These are phyloP conservation scores for Cyclocybe aegerita DNA, from an alignment of 768 basidiomycete species.

Conservation along the genomic window DNA sequence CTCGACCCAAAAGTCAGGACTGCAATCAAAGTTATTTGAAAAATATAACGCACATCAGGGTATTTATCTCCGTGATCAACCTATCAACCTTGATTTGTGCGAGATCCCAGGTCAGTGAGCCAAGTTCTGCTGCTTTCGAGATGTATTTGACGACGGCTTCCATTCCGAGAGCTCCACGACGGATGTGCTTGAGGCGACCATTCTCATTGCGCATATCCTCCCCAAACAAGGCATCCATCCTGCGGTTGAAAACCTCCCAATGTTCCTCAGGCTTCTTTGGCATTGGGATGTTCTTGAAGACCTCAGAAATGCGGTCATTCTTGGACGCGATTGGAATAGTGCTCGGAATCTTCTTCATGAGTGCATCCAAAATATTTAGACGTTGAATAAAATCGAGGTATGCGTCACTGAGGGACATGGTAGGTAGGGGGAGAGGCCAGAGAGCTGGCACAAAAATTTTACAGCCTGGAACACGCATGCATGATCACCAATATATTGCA, in stretches of 20 bases:
- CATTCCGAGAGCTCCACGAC: constrained; percentile 1
- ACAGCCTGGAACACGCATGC: no score
- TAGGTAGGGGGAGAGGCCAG: no score
- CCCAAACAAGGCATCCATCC: constrained; percentile 12
- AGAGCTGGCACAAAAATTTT: neutral
- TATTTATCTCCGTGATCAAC: constrained; percentile 5
- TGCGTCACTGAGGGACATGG: neutral
- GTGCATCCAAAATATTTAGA: neutral
- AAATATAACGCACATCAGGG: constrained; percentile 5
- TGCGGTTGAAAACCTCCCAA: constrained; percentile 11
- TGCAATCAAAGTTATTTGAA: no score
- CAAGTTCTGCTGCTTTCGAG: neutral
- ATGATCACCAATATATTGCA: no score
- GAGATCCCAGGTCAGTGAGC: constrained; percentile 8
- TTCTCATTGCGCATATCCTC: constrained; percentile 7
- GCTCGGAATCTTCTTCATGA: constrained; percentile 4
- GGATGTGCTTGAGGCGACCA: constrained; percentile 1
- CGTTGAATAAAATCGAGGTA: neutral
- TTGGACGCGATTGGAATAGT: constrained; percentile 5
- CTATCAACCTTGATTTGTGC: constrained; percentile 10
- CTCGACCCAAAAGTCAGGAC: no score
- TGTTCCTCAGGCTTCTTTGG: constrained; percentile 1
- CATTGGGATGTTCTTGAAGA: constrained; percentile 11
- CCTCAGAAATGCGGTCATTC: constrained; percentile 5
- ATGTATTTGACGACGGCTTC: constrained; percentile 5